A percentile compares a stretch with the other conserved stretches of the same genome.
Conservation (phyloP, 345 rosid species). For the Eucalyptus cloeziana region DNA sequence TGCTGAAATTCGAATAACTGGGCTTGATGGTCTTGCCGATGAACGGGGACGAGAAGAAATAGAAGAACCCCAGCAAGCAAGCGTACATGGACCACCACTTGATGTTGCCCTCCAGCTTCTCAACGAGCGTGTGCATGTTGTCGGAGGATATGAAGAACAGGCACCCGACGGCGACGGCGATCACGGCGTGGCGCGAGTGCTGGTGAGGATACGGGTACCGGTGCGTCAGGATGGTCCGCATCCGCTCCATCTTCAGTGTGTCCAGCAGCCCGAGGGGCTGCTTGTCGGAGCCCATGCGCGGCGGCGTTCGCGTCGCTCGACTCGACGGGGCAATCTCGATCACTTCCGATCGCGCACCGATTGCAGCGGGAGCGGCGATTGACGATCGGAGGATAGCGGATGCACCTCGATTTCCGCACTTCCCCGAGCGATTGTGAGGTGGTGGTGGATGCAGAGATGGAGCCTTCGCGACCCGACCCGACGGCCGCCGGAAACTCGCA, state of each 20-base stretch:
- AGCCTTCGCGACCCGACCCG: background rate
- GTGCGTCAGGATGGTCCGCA: constrained; percentile 75
- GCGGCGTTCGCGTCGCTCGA: background rate
- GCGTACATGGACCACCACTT: constrained; percentile 99
- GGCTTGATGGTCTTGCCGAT: constrained; percentile 92
- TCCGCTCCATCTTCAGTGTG: constrained; percentile 71
- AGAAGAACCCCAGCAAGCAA: constrained; percentile 95
- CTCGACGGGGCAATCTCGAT: background rate
- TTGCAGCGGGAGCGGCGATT: background rate
- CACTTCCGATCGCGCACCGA: background rate
- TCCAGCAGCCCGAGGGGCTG: constrained; percentile 33
- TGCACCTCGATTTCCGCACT: background rate
- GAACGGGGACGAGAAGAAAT: constrained; percentile 97
- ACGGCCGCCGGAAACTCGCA: background rate
- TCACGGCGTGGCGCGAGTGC: constrained; percentile 95
- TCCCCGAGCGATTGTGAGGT: background rate
- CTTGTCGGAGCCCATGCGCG: constrained; percentile 43
- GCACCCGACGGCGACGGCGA: constrained; percentile 90
- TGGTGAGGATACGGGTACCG: constrained; percentile 94
- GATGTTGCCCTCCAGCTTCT: constrained; percentile 71
- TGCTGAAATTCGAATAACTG: constrained; percentile 90
- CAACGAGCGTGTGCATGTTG: constrained; percentile 92
- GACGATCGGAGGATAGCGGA: background rate
- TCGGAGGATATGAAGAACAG: constrained; percentile 92
- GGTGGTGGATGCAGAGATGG: background rate